Base-by-base conservation (phyloP, 805 yeast species). In the Zygosaccharomyces pseudorouxii region DNA sequence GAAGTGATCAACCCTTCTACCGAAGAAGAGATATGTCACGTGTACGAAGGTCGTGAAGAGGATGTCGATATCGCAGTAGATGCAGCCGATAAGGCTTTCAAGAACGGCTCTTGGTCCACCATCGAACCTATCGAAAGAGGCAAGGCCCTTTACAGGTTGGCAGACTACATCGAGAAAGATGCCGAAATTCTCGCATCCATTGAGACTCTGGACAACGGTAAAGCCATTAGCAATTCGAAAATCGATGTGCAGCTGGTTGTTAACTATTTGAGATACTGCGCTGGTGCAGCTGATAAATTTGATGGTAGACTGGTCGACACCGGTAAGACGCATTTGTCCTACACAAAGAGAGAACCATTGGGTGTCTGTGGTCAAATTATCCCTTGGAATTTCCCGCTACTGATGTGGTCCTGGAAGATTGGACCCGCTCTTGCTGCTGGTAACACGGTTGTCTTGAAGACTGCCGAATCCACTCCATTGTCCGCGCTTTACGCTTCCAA, bases 281-380 rank as follows among this genome's bases (percentile, higher is more conserved):
- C 90, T 50, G 97, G 97, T 55, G 87, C 81, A 81, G 88, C 95
- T 62, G 97, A 89, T 72, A 89, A 90, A 75, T 71, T 86, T 55
- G 78, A 75, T 56, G 97, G 96, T 59, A 76, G 81, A 55, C 69
- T 82, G 50, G 77, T 87, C 50, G 87, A 87, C 67, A 82, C 95
- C 43, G 92, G 90, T 53, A 67, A 71, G 49, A 72, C 80, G 43
- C 87, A 86, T 69, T 81, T 89, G 67, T 79, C 80, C 53, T 88
- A 84, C 72, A 83, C 92, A 55, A 80, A 82, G 68, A 84, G 85
- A 70, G 96, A 89, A 71, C 96, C 97, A 51, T 74, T 87, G 61
- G 97, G 97, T 67, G 97, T 90, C 41, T 88, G 95, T 68, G 97
- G 96, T 51, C 95, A 88, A 70, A 86, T 90, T 64, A 89, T 90